Base-by-base conservation (phyloP, 306 rosid species). In the Vicia villosa region DNA sequence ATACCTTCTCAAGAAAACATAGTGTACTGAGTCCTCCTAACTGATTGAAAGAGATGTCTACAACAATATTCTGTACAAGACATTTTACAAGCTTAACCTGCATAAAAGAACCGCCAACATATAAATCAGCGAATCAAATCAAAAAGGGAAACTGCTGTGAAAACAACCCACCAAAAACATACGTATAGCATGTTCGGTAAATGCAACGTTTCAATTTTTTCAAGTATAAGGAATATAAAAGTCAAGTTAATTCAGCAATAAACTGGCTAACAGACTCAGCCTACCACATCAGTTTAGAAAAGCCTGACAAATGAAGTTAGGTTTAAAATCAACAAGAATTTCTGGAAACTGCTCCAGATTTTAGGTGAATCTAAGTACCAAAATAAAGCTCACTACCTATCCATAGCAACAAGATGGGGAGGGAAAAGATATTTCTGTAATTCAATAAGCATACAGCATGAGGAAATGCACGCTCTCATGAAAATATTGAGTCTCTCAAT, bases 11-110 rank as follows among this genome's bases (percentile, higher is more conserved):
- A 84, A 92, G 95, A 82, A 92, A 92, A 74, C 91, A 86, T 46
- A 89, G 83, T 5, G 95, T 92, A 82, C 85, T 81, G 71, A 92
- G 94, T 73, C 96, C 97, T 74, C 97, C 97, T 75, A 92, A 74
- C 80, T 92, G 97, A 83, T 92, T 89, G 91, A 87, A 92, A 68
- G 97, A 92, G 57, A 92, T 87, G 80, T 92, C 97, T 60, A 92
- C 96, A 19, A 89, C 85, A 40, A 87, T 84, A 83, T 89, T 77
- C 81, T 89, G 90, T 76, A 92, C 87, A 73, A 92, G 79, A 75
- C 96, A 92, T 78, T 92, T 92, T 40, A 92, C 91, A 69, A 92
- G 96, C 85, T 89, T 92, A 80, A 92, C 97, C 96, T 92, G 95
- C 88, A 72, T 67, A 66, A 41, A 52, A 77, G 55, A 69, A 74